A percentile compares a stretch with the other conserved stretches of the same genome.
These are phyloP conservation scores for Sanghuangporus baumii DNA, from an alignment of 1,284 basidiomycete genomes.

Conservation along the genomic window DNA sequence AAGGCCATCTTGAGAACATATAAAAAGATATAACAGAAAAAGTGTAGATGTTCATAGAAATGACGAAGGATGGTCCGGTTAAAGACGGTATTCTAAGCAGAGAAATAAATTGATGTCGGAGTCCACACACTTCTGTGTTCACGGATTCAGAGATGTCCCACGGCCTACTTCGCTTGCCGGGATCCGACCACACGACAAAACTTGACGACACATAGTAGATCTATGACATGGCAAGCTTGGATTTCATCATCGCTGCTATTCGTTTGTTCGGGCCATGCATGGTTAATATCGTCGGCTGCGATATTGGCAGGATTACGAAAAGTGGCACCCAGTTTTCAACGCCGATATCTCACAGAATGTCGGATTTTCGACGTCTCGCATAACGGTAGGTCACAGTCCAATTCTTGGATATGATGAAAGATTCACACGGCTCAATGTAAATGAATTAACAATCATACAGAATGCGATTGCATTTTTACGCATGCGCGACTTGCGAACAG, in stretches of 20 bases:
- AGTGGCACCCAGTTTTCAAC: too few species aligned
- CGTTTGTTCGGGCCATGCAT: too few species aligned
- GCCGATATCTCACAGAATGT: too few species aligned
- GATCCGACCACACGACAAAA: conserved; percentile 31
- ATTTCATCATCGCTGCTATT: too few species aligned
- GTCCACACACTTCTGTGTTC: background rate
- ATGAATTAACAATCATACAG: background rate
- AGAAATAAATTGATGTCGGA: background rate
- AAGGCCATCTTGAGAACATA: background rate
- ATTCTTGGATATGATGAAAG: background rate
- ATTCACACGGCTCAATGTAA: background rate
- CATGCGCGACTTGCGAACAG: background rate
- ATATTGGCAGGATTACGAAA: too few species aligned
- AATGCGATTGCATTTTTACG: background rate
- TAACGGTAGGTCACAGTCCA: too few species aligned
- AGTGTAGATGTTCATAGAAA: background rate
- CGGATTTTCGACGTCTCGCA: too few species aligned
- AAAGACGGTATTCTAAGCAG: background rate
- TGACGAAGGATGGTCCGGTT: too few species aligned
- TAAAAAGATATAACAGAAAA: background rate
- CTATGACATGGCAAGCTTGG: too few species aligned
- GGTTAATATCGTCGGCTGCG: too few species aligned
- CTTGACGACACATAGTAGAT: too few species aligned
- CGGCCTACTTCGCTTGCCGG: conserved; percentile 6
- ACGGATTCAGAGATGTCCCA: background rate